Evolutionary conservation across 495 filamentous ascomycete genomes (phyloP).

Genomic region (Xylaria scruposa): DNA sequence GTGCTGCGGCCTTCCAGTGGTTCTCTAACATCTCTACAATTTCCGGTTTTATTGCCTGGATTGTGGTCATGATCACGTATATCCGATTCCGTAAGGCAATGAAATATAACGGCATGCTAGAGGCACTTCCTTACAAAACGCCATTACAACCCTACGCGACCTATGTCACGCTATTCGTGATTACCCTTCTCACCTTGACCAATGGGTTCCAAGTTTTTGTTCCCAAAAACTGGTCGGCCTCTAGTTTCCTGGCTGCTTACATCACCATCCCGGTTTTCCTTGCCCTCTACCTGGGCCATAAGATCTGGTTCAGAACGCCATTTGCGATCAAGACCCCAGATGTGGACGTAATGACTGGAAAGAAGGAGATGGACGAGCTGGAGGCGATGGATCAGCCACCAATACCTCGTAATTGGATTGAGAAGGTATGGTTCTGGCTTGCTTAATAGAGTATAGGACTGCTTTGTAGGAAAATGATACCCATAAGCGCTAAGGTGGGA

Average conservation of each 20-base stretch:
- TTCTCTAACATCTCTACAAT: conserved; percentile 59
- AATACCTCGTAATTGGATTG: conserved; percentile 47
- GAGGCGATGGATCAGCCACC: conserved; percentile 46
- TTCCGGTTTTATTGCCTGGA: conserved; percentile 57
- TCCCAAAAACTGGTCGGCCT: conserved; percentile 41
- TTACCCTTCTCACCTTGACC: conserved; percentile 52
- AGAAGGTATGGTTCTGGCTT: conserved; percentile 57
- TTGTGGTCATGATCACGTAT: conserved; percentile 56
- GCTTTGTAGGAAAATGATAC: background rate
- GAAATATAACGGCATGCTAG: conserved; percentile 42
- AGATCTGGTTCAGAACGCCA: conserved; percentile 43
- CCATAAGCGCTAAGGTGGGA: background rate
- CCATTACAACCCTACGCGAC: conserved; percentile 51
- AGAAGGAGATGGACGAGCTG: conserved; percentile 58
- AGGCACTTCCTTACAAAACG: conserved; percentile 50
- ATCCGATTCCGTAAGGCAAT: conserved; percentile 56
- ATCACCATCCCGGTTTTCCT: conserved; percentile 56
- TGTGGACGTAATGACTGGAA: conserved; percentile 55
- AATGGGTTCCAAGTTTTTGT: conserved; percentile 57
- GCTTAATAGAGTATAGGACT: conserved; percentile 36
- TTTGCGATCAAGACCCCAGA: conserved; percentile 39
- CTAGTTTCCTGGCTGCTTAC: conserved; percentile 54
- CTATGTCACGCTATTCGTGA: conserved; percentile 44
- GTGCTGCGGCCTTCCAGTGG: conserved; percentile 67
- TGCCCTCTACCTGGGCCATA: conserved; percentile 50